Conservation (phyloP, 257 asterid genomes). For the Ocimum tenuiflorum region DNA sequence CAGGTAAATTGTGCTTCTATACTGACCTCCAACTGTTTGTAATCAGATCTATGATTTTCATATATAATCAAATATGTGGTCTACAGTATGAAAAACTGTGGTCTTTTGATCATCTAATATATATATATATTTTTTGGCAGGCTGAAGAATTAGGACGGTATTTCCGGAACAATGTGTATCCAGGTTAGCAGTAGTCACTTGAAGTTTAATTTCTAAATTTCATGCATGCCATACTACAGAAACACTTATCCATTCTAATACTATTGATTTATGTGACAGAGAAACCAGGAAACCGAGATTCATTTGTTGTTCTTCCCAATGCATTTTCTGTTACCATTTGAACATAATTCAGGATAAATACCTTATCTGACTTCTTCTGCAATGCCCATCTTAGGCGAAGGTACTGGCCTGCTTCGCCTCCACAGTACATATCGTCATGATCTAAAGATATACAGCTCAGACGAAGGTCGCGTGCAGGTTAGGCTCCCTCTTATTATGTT, state of each 20-base stretch:
- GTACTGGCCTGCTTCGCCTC: conserved; percentile 96
- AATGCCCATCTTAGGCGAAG: conserved; percentile 64
- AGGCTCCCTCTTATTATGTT: conserved; percentile 12
- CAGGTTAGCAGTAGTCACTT: conserved; percentile 45
- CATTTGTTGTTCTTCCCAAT: neutral
- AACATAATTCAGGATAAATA: neutral
- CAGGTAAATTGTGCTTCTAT: conserved; percentile 58
- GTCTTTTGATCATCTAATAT: conserved; percentile 10
- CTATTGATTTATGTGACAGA: neutral
- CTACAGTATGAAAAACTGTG: neutral
- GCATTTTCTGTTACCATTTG: neutral
- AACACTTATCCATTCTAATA: neutral
- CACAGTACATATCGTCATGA: conserved; percentile 98
- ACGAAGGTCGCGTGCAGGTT: conserved; percentile 99
- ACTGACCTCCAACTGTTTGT: too few species aligned
- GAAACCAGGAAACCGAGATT: neutral
- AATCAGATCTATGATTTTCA: neutral
- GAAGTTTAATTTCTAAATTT: neutral
- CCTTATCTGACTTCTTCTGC: neutral
- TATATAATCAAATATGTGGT: neutral
- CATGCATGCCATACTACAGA: neutral
- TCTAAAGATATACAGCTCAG: conserved; percentile 90
- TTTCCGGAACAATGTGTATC: conserved; percentile 91
- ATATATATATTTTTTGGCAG: conserved; percentile 55
- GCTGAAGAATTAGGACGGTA: conserved; percentile 98